A percentile compares a stretch with the other conserved stretches of the same genome.
phyloP scores from a whole-genome alignment of 78 protist species.

The Paratrimastix pyriformis region DNA sequence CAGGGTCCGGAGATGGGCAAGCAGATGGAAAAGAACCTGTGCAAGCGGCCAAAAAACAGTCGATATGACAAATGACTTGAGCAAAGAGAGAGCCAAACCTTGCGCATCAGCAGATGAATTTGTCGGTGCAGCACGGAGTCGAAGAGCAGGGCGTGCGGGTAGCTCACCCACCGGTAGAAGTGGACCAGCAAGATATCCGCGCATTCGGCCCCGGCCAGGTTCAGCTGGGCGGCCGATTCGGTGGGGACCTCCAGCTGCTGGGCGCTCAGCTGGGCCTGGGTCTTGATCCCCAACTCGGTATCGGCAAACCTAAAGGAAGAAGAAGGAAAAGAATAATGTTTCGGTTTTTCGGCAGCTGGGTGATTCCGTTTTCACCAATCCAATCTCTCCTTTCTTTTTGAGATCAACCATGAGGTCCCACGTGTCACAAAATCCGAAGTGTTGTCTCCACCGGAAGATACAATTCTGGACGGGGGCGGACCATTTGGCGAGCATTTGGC shows the following conservation, averaged over 20 bases:
- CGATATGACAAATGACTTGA: background rate
- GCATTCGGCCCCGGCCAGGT: background rate
- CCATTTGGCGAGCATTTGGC: too few relatives aligned
- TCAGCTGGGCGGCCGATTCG: background rate
- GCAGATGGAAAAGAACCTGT: slow-evolving; percentile 45
- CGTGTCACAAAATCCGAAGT: too few relatives aligned
- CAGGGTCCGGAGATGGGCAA: slow-evolving; percentile 45
- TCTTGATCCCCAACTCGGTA: background rate
- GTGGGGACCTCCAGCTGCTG: background rate
- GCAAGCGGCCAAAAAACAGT: background rate
- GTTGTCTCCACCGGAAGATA: too few relatives aligned
- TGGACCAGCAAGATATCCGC: slow-evolving; percentile 56
- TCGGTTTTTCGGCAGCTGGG: background rate
- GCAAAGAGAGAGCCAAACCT: slow-evolving; percentile 43
- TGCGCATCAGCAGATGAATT: slow-evolving; percentile 61
- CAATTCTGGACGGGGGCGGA: too few relatives aligned
- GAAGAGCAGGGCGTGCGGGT: slow-evolving; percentile 42
- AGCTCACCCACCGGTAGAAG: slow-evolving; percentile 73
- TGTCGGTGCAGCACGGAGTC: slow-evolving; percentile 58
- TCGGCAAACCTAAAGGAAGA: background rate
- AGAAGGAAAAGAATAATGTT: background rate
- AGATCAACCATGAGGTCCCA: too few relatives aligned
- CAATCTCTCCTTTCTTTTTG: too few relatives aligned
- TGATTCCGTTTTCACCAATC: slow-evolving; percentile 40
- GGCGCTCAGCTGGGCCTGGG: background rate